phyloP scores from a whole-genome alignment of 352 stramenopile species.

The Phytophthora idaei region DNA sequence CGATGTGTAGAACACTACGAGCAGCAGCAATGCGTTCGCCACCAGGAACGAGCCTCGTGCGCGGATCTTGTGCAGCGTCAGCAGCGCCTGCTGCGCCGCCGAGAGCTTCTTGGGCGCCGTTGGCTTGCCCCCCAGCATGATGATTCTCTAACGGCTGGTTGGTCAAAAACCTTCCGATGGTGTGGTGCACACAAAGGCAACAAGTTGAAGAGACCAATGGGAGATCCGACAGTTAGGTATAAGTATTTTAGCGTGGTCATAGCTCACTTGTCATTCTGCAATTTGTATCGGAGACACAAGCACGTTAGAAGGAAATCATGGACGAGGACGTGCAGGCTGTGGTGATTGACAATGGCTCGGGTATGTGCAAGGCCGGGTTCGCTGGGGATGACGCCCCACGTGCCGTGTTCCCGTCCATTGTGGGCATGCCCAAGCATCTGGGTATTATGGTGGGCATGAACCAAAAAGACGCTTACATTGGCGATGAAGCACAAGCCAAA shows the following conservation, averaged over 20 bases:
- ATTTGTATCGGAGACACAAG: conserved; percentile 14
- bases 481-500: conserved; percentile 94
- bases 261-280: conserved; percentile 10
- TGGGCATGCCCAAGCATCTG: conserved; percentile 95
- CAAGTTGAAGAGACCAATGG: conserved; percentile 1
- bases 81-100: conserved; percentile 46
- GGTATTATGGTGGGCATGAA: conserved; percentile 98
- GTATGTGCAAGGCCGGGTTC: conserved; percentile 99
- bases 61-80: conserved; percentile 55
- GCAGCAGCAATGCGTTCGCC: conserved; percentile 58
- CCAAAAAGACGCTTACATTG: conserved; percentile 94
- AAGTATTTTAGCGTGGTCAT: conserved; percentile 11
- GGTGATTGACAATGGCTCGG: conserved; percentile 97
- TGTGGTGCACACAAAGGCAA: conserved; percentile 27
- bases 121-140: conserved; percentile 20
- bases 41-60: conserved; percentile 48
- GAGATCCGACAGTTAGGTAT: conserved; percentile 28
- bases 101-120: conserved; percentile 33
- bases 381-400: conserved; percentile 96
- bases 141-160: conserved; percentile 8
- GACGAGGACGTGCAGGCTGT: conserved; percentile 72
- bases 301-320: conserved; percentile 9
- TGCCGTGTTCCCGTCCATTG: conserved; percentile 97
- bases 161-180: background rate
- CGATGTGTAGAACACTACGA: conserved; percentile 62